Conservation (phyloP, 768 basidiomycete species). For the Suillus occidentalis region DNA sequence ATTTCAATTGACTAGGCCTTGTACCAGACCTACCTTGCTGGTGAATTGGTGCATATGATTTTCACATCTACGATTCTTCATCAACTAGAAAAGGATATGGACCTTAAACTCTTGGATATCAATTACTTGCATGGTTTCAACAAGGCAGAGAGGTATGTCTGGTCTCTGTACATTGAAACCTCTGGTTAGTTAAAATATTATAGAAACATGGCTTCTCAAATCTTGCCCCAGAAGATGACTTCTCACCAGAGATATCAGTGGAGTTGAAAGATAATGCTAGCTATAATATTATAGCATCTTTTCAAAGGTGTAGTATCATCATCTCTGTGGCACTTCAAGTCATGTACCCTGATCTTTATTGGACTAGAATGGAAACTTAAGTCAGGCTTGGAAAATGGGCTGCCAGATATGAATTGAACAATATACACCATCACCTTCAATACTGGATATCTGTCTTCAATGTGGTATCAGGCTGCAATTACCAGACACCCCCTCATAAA, state of each 20-base stretch:
- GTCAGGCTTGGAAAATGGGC: neutral
- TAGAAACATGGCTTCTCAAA: neutral
- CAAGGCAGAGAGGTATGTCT: neutral
- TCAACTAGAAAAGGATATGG: neutral
- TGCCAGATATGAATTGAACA: neutral
- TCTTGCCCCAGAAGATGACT: neutral
- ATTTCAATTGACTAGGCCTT: neutral
- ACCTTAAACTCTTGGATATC: neutral
- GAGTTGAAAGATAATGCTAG: neutral
- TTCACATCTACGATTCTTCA: neutral
- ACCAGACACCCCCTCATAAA: neutral
- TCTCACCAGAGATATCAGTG: neutral
- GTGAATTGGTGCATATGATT: neutral
- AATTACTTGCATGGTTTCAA: conserved; percentile 1
- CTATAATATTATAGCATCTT: neutral
- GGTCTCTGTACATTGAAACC: neutral
- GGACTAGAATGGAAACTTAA: neutral
- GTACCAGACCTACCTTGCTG: neutral
- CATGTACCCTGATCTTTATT: neutral
- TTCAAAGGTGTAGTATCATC: neutral
- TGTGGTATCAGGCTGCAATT: neutral
- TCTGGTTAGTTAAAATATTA: neutral
- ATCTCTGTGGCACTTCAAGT: neutral
- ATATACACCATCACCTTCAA: neutral
- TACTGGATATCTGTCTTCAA: neutral